Evolutionary conservation across 371 early-diverging fungal species (phyloP).

Genomic region (Mucor piriformis): DNA sequence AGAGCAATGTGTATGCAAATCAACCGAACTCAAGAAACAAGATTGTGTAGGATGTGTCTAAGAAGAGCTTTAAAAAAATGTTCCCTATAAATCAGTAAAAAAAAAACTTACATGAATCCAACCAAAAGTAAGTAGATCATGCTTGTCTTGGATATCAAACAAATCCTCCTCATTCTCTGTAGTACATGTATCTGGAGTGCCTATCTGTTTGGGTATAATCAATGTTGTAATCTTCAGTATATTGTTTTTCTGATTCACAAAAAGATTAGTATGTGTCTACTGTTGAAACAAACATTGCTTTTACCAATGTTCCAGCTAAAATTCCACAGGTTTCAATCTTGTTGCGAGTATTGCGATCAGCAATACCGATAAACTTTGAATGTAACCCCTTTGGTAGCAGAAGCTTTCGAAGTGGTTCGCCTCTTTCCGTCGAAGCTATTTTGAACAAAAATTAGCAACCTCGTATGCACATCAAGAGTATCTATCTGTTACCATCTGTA

Average conservation of each 20-base stretch:
- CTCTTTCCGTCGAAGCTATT: constrained; percentile 59
- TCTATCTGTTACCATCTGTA: constrained; percentile 23
- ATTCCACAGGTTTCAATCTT: constrained; percentile 94
- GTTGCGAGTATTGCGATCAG: constrained; percentile 70
- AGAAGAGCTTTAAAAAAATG: not conserved
- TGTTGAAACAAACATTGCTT: not conserved
- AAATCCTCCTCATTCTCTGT: constrained; percentile 89
- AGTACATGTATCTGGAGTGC: constrained; percentile 87
- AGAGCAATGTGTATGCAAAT: constrained; percentile 91
- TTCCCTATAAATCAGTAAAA: not conserved
- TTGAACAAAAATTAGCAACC: not conserved
- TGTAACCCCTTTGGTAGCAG: constrained; percentile 67
- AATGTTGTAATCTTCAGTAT: constrained; percentile 75
- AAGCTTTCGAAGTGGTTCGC: constrained; percentile 68
- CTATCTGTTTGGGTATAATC: constrained; percentile 88
- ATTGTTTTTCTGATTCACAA: constrained; percentile 56
- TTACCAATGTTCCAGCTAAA: constrained; percentile 77
- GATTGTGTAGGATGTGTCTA: constrained; percentile 93
- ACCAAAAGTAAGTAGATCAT: constrained; percentile 85
- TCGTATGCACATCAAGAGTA: not conserved
- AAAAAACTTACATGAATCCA: constrained; percentile 82
- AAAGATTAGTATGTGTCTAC: not conserved
- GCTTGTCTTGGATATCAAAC: constrained; percentile 72
- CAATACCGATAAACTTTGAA: constrained; percentile 73
- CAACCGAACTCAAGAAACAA: constrained; percentile 91